Conservation (phyloP, 345 rosid species). For the Euphorbia lathyris region DNA sequence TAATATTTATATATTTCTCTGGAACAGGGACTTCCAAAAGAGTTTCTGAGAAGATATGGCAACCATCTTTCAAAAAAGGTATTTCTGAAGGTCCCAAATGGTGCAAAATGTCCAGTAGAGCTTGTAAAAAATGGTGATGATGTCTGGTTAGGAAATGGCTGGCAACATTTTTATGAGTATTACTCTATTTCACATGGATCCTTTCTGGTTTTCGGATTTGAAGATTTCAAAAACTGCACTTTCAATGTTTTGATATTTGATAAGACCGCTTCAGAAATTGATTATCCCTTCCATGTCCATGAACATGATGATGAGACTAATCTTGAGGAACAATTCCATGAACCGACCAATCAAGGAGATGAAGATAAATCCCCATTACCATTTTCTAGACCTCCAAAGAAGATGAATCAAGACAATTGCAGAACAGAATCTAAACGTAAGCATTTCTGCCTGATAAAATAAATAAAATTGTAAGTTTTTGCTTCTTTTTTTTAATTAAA, state of each 20-base stretch:
- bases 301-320: background rate
- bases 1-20: background rate
- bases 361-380: background rate
- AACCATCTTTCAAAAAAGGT: slow-evolving; percentile 7
- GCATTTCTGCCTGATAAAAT: background rate
- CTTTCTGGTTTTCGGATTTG: slow-evolving; percentile 26
- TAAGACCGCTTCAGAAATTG: slow-evolving; percentile 19
- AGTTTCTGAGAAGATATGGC: slow-evolving; percentile 24
- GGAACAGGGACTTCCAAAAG: slow-evolving; percentile 28
- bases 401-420: background rate
- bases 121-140: slow-evolving; percentile 13
- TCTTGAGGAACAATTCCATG: background rate
- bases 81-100: slow-evolving; percentile 23
- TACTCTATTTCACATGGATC: slow-evolving; percentile 20
- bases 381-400: background rate
- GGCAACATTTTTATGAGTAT: slow-evolving; percentile 26
- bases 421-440: background rate
- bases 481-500: no score
- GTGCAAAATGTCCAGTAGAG: slow-evolving; percentile 29
- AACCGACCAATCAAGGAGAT: background rate
- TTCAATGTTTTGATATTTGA: slow-evolving; percentile 11
- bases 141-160: slow-evolving; percentile 24
- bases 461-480: no score
- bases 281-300: slow-evolving; percentile 13
- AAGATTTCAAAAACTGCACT: slow-evolving; percentile 8